These are phyloP conservation scores for Saposhnikovia divaricata DNA, from an alignment of 129 eudicot genomes.

Conservation along the genomic window DNA sequence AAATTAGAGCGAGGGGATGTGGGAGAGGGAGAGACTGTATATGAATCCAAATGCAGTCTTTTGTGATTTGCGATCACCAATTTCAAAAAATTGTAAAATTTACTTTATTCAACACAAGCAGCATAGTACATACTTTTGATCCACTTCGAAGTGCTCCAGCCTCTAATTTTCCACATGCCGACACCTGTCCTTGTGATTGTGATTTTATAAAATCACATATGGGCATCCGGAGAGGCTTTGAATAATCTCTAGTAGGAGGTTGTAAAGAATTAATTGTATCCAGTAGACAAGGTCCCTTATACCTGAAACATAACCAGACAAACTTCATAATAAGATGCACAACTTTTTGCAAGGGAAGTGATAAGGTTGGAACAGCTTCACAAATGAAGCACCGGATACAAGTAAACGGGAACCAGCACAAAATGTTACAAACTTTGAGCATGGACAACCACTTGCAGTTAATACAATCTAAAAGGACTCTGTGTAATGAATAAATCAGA, in stretches of 20 bases:
- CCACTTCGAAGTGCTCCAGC: slow-evolving; percentile 85
- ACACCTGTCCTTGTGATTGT: slow-evolving; percentile 75
- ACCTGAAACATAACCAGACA: slow-evolving; percentile 46
- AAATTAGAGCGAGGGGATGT: background rate
- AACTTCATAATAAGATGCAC: background rate
- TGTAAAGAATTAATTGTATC: slow-evolving; percentile 77
- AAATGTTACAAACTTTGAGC: background rate
- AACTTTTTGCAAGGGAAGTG: background rate
- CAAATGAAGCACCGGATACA: background rate
- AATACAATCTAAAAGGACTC: background rate
- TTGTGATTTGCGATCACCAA: background rate
- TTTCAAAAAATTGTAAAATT: background rate
- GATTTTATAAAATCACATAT: slow-evolving; percentile 74
- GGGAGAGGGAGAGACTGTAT: background rate
- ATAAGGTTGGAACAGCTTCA: background rate
- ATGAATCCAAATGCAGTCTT: background rate
- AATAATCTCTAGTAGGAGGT: slow-evolving; percentile 75
- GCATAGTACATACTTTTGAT: slow-evolving; percentile 42
- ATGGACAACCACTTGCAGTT: background rate
- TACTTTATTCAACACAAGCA: background rate
- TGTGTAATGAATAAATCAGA: background rate
- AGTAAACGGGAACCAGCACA: background rate
- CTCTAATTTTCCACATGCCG: slow-evolving; percentile 84
- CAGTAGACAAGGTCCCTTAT: slow-evolving; percentile 58
- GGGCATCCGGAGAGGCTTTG: slow-evolving; percentile 83